Percentiles rank a stretch among this genome's conserved stretches.
Conservation (phyloP, 768 basidiomycete species). For the Boletellus sp. region DNA sequence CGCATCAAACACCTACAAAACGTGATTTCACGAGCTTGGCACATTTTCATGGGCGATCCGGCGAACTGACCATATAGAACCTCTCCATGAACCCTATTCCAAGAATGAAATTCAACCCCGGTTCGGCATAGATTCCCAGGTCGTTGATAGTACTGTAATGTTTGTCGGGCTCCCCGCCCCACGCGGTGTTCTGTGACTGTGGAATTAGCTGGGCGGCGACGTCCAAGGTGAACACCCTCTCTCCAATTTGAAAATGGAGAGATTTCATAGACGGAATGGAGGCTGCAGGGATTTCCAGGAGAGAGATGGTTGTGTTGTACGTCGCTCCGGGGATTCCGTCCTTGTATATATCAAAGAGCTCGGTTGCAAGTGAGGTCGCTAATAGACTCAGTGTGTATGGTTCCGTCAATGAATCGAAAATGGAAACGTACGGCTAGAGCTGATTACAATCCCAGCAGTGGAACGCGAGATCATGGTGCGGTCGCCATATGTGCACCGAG, state of each 20-base stretch:
- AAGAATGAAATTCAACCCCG: not conserved
- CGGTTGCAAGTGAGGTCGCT: constrained; percentile 5
- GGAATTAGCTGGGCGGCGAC: not conserved
- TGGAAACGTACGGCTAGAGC: not conserved
- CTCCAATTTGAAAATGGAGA: constrained; percentile 1
- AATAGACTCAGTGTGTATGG: not conserved
- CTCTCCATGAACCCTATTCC: not conserved
- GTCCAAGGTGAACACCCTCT: not conserved
- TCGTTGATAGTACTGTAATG: not conserved
- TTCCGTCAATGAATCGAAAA: too few species aligned
- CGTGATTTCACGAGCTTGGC: not conserved
- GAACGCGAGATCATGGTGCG: not conserved
- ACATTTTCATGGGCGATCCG: not conserved
- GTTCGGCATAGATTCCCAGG: too few species aligned
- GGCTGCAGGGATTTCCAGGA: constrained; percentile 11
- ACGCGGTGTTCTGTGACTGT: not conserved
- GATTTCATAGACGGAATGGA: constrained; percentile 8
- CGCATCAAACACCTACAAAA: not conserved
- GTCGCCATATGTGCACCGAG: not conserved
- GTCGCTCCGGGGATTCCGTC: constrained; percentile 12
- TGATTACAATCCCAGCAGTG: not conserved
- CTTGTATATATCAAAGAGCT: constrained; percentile 10
- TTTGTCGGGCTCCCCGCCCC: not conserved
- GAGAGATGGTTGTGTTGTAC: not conserved
- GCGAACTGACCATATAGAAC: not conserved